Percentiles rank a stretch among this genome's conserved stretches.
Evolutionary conservation across 768 basidiomycete genomes (phyloP).

Genomic region (Rhodotorula diobovata): DNA sequence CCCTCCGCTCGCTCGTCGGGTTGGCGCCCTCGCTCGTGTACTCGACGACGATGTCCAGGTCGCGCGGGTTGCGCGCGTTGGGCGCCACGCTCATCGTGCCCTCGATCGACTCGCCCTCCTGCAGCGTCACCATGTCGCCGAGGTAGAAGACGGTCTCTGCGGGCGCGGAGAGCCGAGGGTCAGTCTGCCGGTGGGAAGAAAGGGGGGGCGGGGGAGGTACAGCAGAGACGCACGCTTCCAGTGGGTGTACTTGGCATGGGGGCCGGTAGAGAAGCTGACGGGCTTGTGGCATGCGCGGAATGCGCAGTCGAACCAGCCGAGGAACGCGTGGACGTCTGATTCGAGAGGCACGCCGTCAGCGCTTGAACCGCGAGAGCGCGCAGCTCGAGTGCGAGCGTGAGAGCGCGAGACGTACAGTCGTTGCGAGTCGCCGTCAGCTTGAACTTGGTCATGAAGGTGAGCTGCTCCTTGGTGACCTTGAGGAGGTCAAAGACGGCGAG

Average conservation of each 20-base stretch:
- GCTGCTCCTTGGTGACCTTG: constrained; percentile 91
- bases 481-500: constrained; percentile 89
- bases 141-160: constrained; percentile 99
- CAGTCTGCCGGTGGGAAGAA: neutral
- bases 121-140: constrained; percentile 64
- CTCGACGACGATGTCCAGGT: constrained; percentile 80
- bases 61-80: constrained; percentile 87
- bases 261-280: constrained; percentile 92
- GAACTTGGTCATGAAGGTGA: constrained; percentile 78
- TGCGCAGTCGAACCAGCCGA: constrained; percentile 96
- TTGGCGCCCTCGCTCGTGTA: constrained; percentile 57
- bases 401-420: constrained; percentile 64
- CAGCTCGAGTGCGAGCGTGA: too few relatives aligned
- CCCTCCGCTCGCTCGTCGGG: constrained; percentile 21
- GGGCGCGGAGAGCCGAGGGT: neutral
- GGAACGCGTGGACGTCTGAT: constrained; percentile 95
- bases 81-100: constrained; percentile 76
- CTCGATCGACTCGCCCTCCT: constrained; percentile 59
- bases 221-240: constrained; percentile 44
- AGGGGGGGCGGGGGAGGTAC: neutral
- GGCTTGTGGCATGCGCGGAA: constrained; percentile 96
- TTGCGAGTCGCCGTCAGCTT: constrained; percentile 73
- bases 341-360: too few relatives aligned
- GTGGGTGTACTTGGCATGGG: constrained; percentile 70
- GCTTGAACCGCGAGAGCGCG: neutral